Base-by-base conservation (phyloP, 768 basidiomycete genomes). In the Mycena polygramma region DNA sequence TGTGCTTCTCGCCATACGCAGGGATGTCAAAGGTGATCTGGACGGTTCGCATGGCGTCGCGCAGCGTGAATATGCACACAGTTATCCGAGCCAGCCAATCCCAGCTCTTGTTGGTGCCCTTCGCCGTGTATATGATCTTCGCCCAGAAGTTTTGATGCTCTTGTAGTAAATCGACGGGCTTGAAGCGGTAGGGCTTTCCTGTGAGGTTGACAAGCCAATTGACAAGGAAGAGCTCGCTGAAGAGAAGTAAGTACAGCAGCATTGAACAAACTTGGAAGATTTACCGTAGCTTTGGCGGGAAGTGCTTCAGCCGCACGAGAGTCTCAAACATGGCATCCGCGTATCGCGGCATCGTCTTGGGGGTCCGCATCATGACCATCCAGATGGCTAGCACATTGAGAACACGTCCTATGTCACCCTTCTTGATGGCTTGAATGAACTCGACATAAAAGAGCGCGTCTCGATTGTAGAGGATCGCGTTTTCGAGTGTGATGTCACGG, bases 381-480 rank as follows among this genome's bases (percentile, higher is more conserved):
- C 67, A 74, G 24, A 72, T 54, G 1, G 22, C 3, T 2, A 74
- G 45, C 2, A 69, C 59, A 36, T 69, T 68, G 19, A 73, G 46
- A 8, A 77, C 73, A 8, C 74, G 61, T 17, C 76, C 76, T 20
- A 77, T 74, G 30, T 75, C 76, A 0, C 76, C 76, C 36, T 39
- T 20, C 51, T 74, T 76, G 63, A 76, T 68, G 1, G 76, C 75
- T 43, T 64, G 58, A 0, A 46, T 48, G 36, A 76, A 37, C 17
- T 69, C 72, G 9, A 69, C 41, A 45, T 74, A 77, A 10, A 68
- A 49, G 9, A 77, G 55, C 0, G 68, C 58, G 53, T 77, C 76
- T 14, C 73, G 71, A 59, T 75, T 72, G 35, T 57, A 76, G 0
- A 76, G 71, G n/a, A 68, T 57, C 1, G 36, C n/a, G 48, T 77